Evolutionary conservation across 345 rosid species (phyloP).

Genomic region (Eucalyptus grandis): DNA sequence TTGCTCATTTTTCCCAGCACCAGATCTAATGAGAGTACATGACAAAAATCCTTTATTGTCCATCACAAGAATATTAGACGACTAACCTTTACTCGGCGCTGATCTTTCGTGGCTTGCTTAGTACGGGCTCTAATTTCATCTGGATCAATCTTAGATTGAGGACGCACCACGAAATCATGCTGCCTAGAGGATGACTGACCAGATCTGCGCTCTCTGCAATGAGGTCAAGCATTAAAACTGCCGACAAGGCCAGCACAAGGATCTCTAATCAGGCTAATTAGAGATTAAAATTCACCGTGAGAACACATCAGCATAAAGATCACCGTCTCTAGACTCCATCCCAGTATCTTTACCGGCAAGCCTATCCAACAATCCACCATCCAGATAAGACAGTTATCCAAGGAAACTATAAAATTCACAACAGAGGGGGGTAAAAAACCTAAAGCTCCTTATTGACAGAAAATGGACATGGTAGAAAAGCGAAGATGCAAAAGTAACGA

Average conservation of each 20-base stretch:
- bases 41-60: neutral
- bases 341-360: conserved; percentile 50
- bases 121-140: conserved; percentile 82
- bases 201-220: conserved; percentile 48
- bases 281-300: conserved; percentile 39
- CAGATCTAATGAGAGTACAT: neutral
- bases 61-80: neutral
- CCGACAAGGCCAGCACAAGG: neutral
- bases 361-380: conserved; percentile 14
- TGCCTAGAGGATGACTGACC: conserved; percentile 64
- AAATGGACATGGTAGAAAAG: neutral
- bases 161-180: conserved; percentile 82
- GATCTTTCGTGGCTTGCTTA: conserved; percentile 74
- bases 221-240: neutral
- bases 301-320: conserved; percentile 60
- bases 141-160: conserved; percentile 91
- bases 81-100: conserved; percentile 79
- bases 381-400: neutral
- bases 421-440: no score
- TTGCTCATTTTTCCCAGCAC: neutral
- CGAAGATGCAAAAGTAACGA: neutral
- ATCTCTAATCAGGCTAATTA: neutral
- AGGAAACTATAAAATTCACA: neutral
- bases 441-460: neutral
- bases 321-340: conserved; percentile 86